Percentiles rank a stretch among this genome's conserved stretches.
Evolutionary conservation across 2,329 filamentous ascomycete species (phyloP).

Genomic region (Claviceps citrina): DNA sequence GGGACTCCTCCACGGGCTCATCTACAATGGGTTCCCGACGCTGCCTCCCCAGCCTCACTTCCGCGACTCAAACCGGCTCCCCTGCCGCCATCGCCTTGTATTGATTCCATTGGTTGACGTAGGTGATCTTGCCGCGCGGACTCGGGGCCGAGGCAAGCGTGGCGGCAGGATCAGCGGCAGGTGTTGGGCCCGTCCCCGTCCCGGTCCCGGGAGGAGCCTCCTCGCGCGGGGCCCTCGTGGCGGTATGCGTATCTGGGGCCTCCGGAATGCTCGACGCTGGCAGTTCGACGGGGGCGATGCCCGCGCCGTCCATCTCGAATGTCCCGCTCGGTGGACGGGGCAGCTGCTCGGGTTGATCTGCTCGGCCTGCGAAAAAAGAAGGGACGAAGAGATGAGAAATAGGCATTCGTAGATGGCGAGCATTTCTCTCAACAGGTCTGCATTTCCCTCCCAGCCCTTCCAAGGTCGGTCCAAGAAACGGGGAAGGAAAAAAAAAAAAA

Average conservation of each 20-base stretch:
- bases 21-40: no score
- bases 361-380: slow-evolving; percentile 16
- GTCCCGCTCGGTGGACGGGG: slow-evolving; percentile 14
- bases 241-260: neutral
- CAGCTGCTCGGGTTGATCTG: slow-evolving; percentile 16
- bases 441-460: no score
- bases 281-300: slow-evolving; percentile 18
- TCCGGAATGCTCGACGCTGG: slow-evolving; percentile 13
- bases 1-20: no score
- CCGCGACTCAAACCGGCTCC: no score
- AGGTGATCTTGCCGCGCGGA: slow-evolving; percentile 16
- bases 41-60: no score
- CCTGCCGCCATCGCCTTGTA: slow-evolving; percentile 7
- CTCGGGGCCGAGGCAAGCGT: slow-evolving; percentile 19
- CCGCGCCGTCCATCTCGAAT: slow-evolving; percentile 25
- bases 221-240: neutral
- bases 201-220: no score
- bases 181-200: slow-evolving; percentile 2
- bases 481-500: neutral
- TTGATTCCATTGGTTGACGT: slow-evolving; percentile 25
- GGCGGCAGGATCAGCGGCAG: slow-evolving; percentile 17
- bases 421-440: no score
- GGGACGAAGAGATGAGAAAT: neutral
- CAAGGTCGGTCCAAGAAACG: no score
- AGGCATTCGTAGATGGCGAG: no score